Evolutionary conservation across 495 filamentous ascomycete genomes (phyloP), one percentile per base, ranked within the genome.

Genomic region (Penicillium salamii): DNA sequence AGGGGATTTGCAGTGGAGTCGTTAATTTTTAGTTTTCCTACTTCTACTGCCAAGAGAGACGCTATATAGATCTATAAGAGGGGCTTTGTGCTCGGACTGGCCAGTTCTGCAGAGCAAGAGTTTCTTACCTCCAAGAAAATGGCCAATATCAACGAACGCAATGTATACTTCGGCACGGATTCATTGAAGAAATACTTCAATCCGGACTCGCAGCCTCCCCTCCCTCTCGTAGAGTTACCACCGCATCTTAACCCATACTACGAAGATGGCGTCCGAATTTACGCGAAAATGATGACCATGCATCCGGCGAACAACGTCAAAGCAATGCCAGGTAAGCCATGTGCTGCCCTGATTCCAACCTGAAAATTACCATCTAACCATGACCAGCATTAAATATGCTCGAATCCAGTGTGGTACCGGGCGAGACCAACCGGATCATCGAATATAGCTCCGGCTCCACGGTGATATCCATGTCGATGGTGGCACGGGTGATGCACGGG

Each of bases 271-370:
- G 78, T 85, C 9, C 72, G 79, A 14, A 81, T 85, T 42, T 85
- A 80, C 54, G 80, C 80, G 12, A 85, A 85, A 65, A 77, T 85
- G 78, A 74, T 85, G 71, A 81, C 77, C 14, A 72, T 75, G 66
- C 75, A 80, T 49, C 81, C 81, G 14, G 79, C 80, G 29, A 79
- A 84, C 46, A 85, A 84, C 53, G 81, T 85, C 56, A 85, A 85
- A 49, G 76, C 78, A 4, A 70, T 85, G 60, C 81, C 81, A 57
- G 81, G 80, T 81, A 70, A 8, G 69, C 53, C 7, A 8, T 26
- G 8, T 8, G 13, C 9, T 7, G 19, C 17, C n/a, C 2, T 18
- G 6, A n/a, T n/a, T n/a, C n/a, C n/a, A n/a, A n/a, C n/a, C n/a
- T n/a, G n/a, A n/a, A n/a, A n/a, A n/a, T n/a, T n/a, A n/a, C n/a